Evolutionary conservation across 305 asterid genomes (phyloP).

Genomic region (Rubia occidens): DNA sequence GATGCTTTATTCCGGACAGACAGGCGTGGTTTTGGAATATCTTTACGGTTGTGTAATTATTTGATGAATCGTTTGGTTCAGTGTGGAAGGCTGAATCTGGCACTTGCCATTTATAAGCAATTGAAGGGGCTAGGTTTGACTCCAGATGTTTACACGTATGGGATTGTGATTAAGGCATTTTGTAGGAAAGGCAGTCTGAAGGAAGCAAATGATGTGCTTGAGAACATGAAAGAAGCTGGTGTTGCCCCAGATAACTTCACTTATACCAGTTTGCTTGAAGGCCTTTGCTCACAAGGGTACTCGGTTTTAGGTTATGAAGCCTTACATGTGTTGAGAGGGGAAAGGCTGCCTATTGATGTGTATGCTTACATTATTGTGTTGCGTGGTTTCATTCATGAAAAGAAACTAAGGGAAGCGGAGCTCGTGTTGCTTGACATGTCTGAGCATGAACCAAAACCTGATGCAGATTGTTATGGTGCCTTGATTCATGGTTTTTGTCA

Average conservation of each 20-base stretch:
- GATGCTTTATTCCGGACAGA: conserved; percentile 33
- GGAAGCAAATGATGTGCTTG: not conserved
- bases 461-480: conserved; percentile 35
- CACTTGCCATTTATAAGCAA: conserved; percentile 48
- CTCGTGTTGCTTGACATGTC: conserved; percentile 44
- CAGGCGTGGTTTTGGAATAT: conserved; percentile 36
- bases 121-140: conserved; percentile 38
- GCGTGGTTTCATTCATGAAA: conserved; percentile 56
- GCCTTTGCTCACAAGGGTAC: not conserved
- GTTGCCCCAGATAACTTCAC: no score
- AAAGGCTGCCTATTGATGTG: conserved; percentile 30
- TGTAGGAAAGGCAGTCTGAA: conserved; percentile 40
- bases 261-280: not conserved
- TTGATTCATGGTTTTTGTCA: conserved; percentile 57
- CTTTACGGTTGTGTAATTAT: conserved; percentile 53
- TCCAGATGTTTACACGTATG: conserved; percentile 69
- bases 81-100: conserved; percentile 39
- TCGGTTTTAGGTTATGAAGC: conserved; percentile 12
- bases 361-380: conserved; percentile 46
- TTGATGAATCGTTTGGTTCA: conserved; percentile 56
- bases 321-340: conserved; percentile 4
- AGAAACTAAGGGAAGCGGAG: conserved; percentile 45
- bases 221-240: not conserved
- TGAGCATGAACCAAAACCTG: conserved; percentile 40
- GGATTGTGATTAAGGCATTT: conserved; percentile 54